Conservation (phyloP, 2,329 filamentous ascomycete genomes). For the Sclerotinia spermophila region DNA sequence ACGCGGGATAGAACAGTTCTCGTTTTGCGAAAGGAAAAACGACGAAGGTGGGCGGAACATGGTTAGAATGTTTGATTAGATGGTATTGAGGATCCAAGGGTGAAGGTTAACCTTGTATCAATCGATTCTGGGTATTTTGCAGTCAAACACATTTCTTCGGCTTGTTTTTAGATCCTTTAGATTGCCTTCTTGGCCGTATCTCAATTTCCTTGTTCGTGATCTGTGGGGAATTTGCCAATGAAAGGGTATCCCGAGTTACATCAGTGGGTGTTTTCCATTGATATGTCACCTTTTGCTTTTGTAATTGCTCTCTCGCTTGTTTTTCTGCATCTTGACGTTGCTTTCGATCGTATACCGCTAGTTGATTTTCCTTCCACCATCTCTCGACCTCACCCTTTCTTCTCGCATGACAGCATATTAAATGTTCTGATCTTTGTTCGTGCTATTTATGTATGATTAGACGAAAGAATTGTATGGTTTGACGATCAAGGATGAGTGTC, state of each 20-base stretch:
- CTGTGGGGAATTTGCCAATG: neutral
- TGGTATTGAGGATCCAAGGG: too few species aligned
- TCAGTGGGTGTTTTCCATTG: neutral
- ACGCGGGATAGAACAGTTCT: neutral
- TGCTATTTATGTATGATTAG: neutral
- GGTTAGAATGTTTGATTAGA: neutral
- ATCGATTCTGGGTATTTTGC: accelerated
- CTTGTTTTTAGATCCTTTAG: neutral
- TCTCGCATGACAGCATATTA: too few species aligned
- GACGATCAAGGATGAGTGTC: neutral
- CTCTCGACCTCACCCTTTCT: neutral
- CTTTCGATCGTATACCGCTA: neutral
- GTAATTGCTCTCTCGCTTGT: too few species aligned
- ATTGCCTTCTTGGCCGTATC: neutral
- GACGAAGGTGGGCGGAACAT: neutral
- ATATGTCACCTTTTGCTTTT: neutral
- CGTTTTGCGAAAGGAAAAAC: neutral
- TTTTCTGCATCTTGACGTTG: neutral
- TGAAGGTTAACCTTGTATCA: neutral
- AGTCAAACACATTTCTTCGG: neutral
- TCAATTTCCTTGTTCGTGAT: neutral
- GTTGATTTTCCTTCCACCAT: neutral
- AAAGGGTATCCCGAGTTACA: neutral
- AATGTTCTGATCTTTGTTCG: neutral
- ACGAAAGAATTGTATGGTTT: neutral